Conservation (phyloP, 345 rosid genomes). For the Acer yangbiense region DNA sequence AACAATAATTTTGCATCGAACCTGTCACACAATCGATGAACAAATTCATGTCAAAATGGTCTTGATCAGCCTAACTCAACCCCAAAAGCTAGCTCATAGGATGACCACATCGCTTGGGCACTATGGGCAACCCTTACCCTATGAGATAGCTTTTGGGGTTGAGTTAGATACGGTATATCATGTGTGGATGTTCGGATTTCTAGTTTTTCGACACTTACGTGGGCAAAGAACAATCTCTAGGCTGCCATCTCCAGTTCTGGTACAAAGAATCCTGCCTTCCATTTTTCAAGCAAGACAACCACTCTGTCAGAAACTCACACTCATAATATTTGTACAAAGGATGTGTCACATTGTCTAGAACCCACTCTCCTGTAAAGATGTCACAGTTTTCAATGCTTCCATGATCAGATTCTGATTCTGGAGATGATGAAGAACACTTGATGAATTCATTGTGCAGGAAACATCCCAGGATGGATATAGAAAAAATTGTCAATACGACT, state of each 20-base stretch:
- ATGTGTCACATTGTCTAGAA: constrained; percentile 55
- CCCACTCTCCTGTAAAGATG: constrained; percentile 80
- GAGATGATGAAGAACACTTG: constrained; percentile 11
- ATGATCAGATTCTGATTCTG: background rate
- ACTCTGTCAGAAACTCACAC: constrained; percentile 66
- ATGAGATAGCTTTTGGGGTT: too few relatives aligned
- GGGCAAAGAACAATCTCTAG: constrained; percentile 82
- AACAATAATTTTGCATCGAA: constrained; percentile 54
- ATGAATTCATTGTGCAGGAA: constrained; percentile 40
- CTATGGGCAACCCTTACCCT: too few relatives aligned
- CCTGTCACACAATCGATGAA: constrained; percentile 31
- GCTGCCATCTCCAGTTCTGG: constrained; percentile 98
- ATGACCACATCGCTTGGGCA: too few relatives aligned
- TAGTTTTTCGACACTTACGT: constrained; percentile 35
- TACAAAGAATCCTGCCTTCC: constrained; percentile 80
- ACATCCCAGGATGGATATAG: constrained; percentile 50
- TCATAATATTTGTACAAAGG: constrained; percentile 81
- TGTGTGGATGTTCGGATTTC: too few relatives aligned
- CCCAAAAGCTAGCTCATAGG: too few relatives aligned
- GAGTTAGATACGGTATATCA: too few relatives aligned
- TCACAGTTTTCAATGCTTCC: constrained; percentile 45
- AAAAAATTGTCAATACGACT: constrained; percentile 31
- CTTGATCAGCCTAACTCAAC: too few relatives aligned
- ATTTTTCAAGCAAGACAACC: constrained; percentile 69
- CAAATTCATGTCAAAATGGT: background rate